Base-by-base conservation (phyloP, 164 flowering plant species). In the Nymphaea colorata region DNA sequence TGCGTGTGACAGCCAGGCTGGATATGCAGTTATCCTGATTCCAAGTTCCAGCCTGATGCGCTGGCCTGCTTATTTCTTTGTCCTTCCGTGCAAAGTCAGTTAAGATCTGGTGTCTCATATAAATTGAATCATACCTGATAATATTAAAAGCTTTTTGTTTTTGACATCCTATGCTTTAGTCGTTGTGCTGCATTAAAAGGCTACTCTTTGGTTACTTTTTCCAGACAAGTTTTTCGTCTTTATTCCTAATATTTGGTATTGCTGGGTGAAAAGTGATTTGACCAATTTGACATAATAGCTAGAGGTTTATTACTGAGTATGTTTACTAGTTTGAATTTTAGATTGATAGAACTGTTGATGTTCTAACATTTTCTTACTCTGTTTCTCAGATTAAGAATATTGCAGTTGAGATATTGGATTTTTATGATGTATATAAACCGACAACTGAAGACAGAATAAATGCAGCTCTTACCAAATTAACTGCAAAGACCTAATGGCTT, bases 391-490 rank as follows among this genome's bases (percentile, higher is more conserved):
- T 94, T 64, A 91, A 94, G 71, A 94, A 91, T 70, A 90, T 94
- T 61, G 87, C 99, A 1, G 87, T 89, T 88, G 97, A 94, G 82
- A 91, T 94, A 68, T 65, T 94, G 64, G 99, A 94, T 77, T 91
- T 88, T 75, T 91, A 91, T 66, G 97, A 94, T 76, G 73, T 69
- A 81, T 73, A 81, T 73, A 85, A 25, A 69, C 68, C 80, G 5
- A 6, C 12, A 6, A 47, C 85, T 0, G 97, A 91, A 0, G 96
- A 94, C 12, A 86, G 86, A 71, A 72, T 85, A 15, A 76, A 67
- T 71, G 79, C 82, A 14, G 88, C 87, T 61, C 71, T 91, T 72
- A 80, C 70, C 85, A 94, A 94, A 82, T 80, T 93, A 66, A 68
- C 76, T 64, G 41, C 74, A 43, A 84, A 79, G 75, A 66, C 75